Evolutionary conservation across 2,329 filamentous ascomycete genomes (phyloP).

Genomic region (Aspergillus sclerotialis): DNA sequence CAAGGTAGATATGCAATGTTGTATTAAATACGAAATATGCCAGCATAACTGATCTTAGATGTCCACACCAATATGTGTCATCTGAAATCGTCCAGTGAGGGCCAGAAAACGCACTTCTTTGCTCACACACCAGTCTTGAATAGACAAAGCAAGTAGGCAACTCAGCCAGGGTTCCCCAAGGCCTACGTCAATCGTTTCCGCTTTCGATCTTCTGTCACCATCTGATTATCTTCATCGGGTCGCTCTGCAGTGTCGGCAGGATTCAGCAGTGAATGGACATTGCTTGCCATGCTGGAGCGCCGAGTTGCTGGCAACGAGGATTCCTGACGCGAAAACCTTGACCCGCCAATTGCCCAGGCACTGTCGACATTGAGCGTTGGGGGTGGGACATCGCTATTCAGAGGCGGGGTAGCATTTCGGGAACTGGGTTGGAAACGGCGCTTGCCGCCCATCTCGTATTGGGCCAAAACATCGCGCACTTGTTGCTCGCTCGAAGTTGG

Average conservation of each 20-base stretch:
- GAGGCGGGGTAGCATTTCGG: constrained; percentile 49
- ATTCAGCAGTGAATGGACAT: constrained; percentile 60
- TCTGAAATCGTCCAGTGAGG: too few species aligned
- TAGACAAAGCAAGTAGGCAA: too few species aligned
- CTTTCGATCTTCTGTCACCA: constrained; percentile 53
- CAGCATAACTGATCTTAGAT: too few species aligned
- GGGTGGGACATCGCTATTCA: constrained; percentile 42
- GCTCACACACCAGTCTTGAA: too few species aligned
- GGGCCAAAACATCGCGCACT: constrained; percentile 55
- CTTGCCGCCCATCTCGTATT: constrained; percentile 57
- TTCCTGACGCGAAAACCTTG: constrained; percentile 32
- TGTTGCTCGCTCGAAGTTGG: constrained; percentile 52
- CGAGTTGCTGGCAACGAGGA: constrained; percentile 53
- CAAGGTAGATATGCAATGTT: too few species aligned
- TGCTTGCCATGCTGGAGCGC: constrained; percentile 65
- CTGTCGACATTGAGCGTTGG: constrained; percentile 47
- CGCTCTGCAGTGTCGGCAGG: constrained; percentile 61
- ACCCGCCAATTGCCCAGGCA: constrained; percentile 49
- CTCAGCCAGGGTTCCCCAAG: too few species aligned
- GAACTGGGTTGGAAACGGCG: constrained; percentile 41
- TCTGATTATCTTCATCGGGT: constrained; percentile 55
- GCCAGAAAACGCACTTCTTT: too few species aligned
- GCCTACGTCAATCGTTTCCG: constrained; percentile 52
- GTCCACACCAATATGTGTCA: too few species aligned
- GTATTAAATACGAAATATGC: too few species aligned